Evolutionary conservation across 2,329 filamentous ascomycete species (phyloP).

Genomic region (Paraconiothyrium brasiliense): DNA sequence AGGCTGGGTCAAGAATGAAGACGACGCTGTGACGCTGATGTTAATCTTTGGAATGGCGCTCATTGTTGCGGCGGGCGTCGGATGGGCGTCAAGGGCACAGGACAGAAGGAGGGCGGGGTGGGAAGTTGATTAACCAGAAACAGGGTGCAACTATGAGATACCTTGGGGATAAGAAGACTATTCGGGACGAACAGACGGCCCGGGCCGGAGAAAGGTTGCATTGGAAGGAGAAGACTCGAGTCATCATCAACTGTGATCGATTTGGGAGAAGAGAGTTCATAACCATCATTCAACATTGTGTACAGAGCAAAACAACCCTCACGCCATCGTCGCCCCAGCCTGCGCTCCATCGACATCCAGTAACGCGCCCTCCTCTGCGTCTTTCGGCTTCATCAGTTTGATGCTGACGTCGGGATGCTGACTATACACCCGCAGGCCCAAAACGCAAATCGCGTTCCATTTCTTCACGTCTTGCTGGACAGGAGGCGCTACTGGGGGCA

Average conservation of each 20-base stretch:
- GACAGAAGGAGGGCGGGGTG: background rate
- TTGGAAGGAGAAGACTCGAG: no score
- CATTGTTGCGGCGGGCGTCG: background rate
- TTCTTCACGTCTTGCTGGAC: slow-evolving; percentile 29
- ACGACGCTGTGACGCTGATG: background rate
- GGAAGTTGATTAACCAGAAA: background rate
- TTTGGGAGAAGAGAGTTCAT: no score
- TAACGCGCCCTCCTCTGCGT: slow-evolving; percentile 40
- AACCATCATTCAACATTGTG: no score
- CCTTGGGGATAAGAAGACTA: no score
- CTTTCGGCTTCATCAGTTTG: slow-evolving; percentile 41
- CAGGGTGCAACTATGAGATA: no score
- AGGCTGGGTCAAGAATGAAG: background rate
- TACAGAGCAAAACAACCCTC: slow-evolving; percentile 17
- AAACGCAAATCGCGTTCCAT: slow-evolving; percentile 69
- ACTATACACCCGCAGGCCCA: slow-evolving; percentile 64
- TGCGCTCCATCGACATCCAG: slow-evolving; percentile 43
- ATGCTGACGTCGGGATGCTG: slow-evolving; percentile 43
- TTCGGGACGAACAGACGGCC: background rate
- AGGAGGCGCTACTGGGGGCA: slow-evolving; percentile 14
- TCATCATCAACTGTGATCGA: no score
- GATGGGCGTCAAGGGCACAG: background rate
- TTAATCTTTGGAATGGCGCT: background rate
- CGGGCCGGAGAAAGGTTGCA: no score
- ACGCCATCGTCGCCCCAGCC: slow-evolving; percentile 46